Evolutionary conservation across 2,329 filamentous ascomycete genomes (phyloP), one percentile per base, ranked within the genome.

Genomic region (Balansia obtecta): DNA sequence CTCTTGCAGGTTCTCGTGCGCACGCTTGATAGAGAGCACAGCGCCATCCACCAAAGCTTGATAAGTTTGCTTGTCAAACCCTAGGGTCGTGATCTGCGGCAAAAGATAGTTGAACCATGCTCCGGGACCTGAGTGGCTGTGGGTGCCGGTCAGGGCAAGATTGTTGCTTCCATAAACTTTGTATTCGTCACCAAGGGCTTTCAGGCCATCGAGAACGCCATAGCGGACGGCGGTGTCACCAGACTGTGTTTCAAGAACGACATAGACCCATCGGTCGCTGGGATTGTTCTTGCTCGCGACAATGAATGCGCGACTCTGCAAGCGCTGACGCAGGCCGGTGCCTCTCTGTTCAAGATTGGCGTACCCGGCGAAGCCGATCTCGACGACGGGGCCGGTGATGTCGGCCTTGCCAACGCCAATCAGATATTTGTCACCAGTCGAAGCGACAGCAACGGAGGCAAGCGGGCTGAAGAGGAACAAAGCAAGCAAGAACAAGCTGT

Each of bases 21-120:
- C 91, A 42, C 85, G 76, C 60, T 84, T 74, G 58, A 97, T 89
- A 1, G 90, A 94, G 1, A 88, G 70, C 1, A 96, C 63, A 1
- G 88, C 83, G 1, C 91, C 91, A 58, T 93, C 82, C 0, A 97
- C 88, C 54, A 97, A 88, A 30, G 91, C 89, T 55, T 83, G 77
- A 61, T 95, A 95, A 60, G 87, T 94, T 65, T 94, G 86, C 60
- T 82, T 81, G 66, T 88, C 78, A 59, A 95, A 96, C 0, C 91
- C 91, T 52, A 85, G 76, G 60, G 83, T 90, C 0, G 91, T 93
- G 56, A 97, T 85, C 63, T 96, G 90, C 8, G 90, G 91, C 6
- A 96, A 74, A 10, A 97, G 76, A 63, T 96, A 97, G 68, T 97
- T 97, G 63, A 94, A 74, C 88, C 89, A 97, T 6, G 86, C 91